Conservation (phyloP, 306 rosid species). For the Gillenia trifoliata region DNA sequence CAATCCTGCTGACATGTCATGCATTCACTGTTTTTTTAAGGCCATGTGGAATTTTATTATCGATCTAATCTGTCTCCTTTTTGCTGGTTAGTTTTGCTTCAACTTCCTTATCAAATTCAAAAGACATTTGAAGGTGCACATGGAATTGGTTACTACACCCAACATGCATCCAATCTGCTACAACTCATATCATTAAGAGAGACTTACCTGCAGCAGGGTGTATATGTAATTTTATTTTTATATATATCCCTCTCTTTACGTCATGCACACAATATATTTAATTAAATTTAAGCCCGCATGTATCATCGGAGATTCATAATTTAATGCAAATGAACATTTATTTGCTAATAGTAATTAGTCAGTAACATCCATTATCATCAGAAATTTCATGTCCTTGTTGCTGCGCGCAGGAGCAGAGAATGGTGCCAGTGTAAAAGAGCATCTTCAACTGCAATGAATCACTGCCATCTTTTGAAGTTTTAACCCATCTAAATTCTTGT, state of each 20-base stretch:
- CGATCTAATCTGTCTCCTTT: conserved; percentile 53
- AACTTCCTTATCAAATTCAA: conserved; percentile 17
- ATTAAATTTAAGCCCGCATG: too few relatives aligned
- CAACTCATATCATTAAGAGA: background rate
- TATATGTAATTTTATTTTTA: too few relatives aligned
- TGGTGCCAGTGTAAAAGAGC: background rate
- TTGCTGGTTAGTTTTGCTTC: conserved; percentile 27
- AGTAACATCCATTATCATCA: background rate
- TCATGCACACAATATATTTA: background rate
- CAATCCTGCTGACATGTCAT: conserved; percentile 55
- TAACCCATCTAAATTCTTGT: background rate
- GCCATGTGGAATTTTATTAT: conserved; percentile 48
- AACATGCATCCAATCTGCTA: background rate
- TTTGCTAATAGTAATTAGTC: background rate
- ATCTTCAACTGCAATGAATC: background rate
- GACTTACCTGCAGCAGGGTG: background rate
- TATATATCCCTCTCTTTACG: too few relatives aligned
- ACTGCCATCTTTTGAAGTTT: background rate
- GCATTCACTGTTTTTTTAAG: conserved; percentile 41
- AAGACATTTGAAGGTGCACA: conserved; percentile 15
- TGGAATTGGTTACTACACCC: background rate
- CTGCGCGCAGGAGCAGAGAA: background rate
- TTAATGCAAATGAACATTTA: background rate
- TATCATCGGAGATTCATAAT: background rate
- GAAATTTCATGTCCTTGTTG: background rate